Conservation (phyloP, 345 rosid species). For the Draba incana region DNA sequence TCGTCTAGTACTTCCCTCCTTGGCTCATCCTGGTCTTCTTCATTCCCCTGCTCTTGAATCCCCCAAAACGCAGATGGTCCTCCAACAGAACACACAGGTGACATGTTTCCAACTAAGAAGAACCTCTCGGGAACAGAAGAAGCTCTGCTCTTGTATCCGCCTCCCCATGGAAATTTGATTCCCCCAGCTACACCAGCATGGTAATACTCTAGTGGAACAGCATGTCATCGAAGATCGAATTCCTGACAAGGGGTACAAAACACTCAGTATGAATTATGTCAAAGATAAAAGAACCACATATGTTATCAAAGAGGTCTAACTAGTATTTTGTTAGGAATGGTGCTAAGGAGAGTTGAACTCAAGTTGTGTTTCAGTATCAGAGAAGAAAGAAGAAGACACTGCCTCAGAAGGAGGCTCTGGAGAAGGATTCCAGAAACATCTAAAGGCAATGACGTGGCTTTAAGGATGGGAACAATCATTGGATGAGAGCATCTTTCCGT, state of each 20-base stretch:
- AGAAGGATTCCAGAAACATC: too few relatives aligned
- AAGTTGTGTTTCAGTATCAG: too few relatives aligned
- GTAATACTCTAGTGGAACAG: slow-evolving; percentile 81
- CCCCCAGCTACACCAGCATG: slow-evolving; percentile 82
- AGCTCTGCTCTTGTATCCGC: slow-evolving; percentile 58
- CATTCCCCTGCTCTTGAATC: slow-evolving; percentile 76
- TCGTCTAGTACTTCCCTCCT: slow-evolving; percentile 62
- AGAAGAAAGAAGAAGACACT: too few relatives aligned
- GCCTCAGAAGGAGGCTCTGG: too few relatives aligned
- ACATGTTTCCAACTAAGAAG: slow-evolving; percentile 88
- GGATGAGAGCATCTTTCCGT: too few relatives aligned
- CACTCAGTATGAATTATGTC: slow-evolving; percentile 6
- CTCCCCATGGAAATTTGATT: slow-evolving; percentile 77
- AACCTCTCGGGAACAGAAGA: slow-evolving; percentile 82
- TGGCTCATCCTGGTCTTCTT: slow-evolving; percentile 70
- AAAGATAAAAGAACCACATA: slow-evolving; percentile 19
- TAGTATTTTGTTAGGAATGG: too few relatives aligned
- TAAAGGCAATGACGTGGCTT: too few relatives aligned
- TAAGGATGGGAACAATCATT: too few relatives aligned
- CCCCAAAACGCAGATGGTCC: slow-evolving; percentile 93
- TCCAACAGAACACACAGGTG: slow-evolving; percentile 79
- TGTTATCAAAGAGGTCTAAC: not conserved
- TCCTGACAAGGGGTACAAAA: slow-evolving; percentile 49
- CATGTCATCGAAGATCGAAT: slow-evolving; percentile 71
- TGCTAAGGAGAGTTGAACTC: too few relatives aligned